Evolutionary conservation across 1,284 basidiomycete species (phyloP), one percentile per base, ranked within the genome.

Genomic region (Ustilago loliicola): DNA sequence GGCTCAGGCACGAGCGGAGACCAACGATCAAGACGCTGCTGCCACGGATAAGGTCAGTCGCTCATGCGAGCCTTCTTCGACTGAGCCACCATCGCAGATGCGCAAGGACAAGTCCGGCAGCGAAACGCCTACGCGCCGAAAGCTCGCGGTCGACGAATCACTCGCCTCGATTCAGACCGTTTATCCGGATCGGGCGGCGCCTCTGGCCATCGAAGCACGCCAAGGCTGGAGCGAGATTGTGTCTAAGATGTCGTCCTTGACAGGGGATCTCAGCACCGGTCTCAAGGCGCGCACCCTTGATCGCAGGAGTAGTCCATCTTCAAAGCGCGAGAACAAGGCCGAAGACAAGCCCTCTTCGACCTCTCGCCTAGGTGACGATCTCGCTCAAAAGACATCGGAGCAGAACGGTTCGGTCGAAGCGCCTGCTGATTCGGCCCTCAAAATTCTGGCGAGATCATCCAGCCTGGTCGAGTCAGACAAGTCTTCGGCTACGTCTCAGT

Each of bases 191-290:
- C 66, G 62, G 21, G 34, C 66, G 7, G 21, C 58, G 21, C 62
- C 66, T 21, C 19, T 71, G 34, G 42, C 67, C 34, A 82, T 82
- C 69, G 80, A 82, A 62, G 66, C 72, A 30, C 66, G 80, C 7
- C 66, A 74, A 19, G 79, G 79, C 27, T 82, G 80, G 80, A 75
- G 64, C 66, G 80, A 82, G 60, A 70, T 82, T 32, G 76, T 73
- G 6, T 79, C 72, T 30, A 72, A 72, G 54, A 72, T 66, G 63
- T 72, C 75, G 19, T 70, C 60, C 3, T 53, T 77, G 29, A 70
- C 66, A 2, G 65, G 61, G 34, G 71, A 73, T 17, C 40, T 68
- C 1, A 53, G 61, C 23, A 54, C 40, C 15, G 53, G 42, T 7
- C 36, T 60, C 19, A 77, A 65, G 25, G 59, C 57, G 17, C 56